Evolutionary conservation across 257 asterid species (phyloP), one percentile per base, ranked within the genome.

Genomic region (Craterostigma plantagineum): DNA sequence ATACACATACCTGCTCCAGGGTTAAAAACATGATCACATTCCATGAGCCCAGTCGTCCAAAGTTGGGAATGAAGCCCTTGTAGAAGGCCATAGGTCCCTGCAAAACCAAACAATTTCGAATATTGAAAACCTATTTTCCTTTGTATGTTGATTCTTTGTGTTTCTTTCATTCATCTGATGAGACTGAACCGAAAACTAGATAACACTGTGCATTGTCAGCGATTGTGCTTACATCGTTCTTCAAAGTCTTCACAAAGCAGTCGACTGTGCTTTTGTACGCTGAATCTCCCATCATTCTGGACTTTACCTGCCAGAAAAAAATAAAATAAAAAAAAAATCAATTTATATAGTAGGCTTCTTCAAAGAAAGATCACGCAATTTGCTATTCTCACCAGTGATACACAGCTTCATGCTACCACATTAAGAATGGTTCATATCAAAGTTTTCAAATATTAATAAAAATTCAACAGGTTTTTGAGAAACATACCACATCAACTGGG

Each of bases 211-310:
- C 11, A 9, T 36, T 10, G 17, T 11, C 5, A 5, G 18, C 13
- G 8, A 43, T 18, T 33, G 33, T 51, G 55, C 95, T 63, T 61
- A 90, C 98, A 50, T 90, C 98, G 53, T 79, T 83, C 72, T 80
- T 90, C 63, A 90, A 59, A n/a, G 98, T 90, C 76, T 77, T 79
- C 51, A 83, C 74, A 64, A 90, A 90, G 62, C 98, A 90, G 66
- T 90, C 98, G 11, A 90, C 48, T 4, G 98, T 90, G 61, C 56
- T 77, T 61, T 70, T 90, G 75, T 90, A 83, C 11, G 86, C 16
- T 33, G 98, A 43, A 70, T 83, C 95, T 44, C 95, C 95, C 95
- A 83, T 83, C 98, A 90, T 90, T 68, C 98, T 79, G 4, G 95
- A 83, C 60, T 83, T 90, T 44, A 83, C 94, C 95, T 90, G 92